Conservation (phyloP, 108 stramenopile genomes). For the Nitzschia sp. region DNA sequence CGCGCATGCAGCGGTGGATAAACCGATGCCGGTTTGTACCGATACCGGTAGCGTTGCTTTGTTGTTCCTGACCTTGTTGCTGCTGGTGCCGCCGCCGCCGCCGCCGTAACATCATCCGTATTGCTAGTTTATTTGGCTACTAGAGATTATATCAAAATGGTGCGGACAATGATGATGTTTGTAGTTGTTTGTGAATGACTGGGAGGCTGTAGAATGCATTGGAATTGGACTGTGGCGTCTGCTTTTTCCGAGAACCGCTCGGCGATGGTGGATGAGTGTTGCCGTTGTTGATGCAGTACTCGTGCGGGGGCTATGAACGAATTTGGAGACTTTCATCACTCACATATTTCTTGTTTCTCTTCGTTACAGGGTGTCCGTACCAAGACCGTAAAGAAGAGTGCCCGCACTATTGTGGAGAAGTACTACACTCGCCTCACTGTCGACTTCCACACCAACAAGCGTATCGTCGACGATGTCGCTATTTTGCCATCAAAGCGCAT, state of each 20-base stretch:
- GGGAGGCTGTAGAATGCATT: too few species aligned
- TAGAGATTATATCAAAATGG: not conserved
- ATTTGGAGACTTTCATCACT: not conserved
- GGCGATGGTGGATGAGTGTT: too few species aligned
- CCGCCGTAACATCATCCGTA: too few species aligned
- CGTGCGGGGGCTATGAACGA: too few species aligned
- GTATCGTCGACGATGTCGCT: constrained; percentile 95
- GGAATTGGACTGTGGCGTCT: too few species aligned
- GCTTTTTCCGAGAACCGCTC: too few species aligned
- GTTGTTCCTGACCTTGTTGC: not conserved
- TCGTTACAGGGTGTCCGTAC: constrained; percentile 96
- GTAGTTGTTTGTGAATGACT: too few species aligned
- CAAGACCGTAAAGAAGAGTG: constrained; percentile 99
- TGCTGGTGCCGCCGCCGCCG: not conserved
- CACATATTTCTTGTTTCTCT: not conserved
- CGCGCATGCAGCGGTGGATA: too few species aligned
- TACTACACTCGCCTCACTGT: constrained; percentile 98
- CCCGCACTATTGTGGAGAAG: constrained; percentile 99
- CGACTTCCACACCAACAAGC: constrained; percentile 99
- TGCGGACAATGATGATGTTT: not conserved
- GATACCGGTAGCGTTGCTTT: not conserved
- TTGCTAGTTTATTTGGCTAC: too few species aligned
- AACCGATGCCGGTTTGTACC: too few species aligned
- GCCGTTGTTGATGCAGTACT: too few species aligned
- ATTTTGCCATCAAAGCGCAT: constrained; percentile 99